These are phyloP conservation scores for Articulospora tetracladia DNA, from an alignment of 495 filamentous ascomycete species.

Conservation along the genomic window DNA sequence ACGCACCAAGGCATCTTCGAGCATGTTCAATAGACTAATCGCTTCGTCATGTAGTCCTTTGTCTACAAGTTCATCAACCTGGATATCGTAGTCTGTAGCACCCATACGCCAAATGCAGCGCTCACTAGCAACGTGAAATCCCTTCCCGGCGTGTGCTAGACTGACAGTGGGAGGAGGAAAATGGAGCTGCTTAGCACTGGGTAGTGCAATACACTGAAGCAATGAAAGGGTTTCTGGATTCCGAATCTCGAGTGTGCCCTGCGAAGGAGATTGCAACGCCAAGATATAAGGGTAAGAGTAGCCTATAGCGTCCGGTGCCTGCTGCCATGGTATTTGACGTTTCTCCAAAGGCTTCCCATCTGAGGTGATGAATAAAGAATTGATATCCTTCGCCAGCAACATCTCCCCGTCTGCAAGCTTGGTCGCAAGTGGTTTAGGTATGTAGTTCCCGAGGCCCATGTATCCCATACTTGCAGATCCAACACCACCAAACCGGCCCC, in stretches of 20 bases:
- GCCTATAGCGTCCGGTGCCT: constrained; percentile 83
- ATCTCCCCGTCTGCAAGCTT: constrained; percentile 78
- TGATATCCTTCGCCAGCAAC: constrained; percentile 90
- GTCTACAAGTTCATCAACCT: constrained; percentile 79
- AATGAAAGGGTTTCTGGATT: constrained; percentile 89
- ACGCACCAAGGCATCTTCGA: constrained; percentile 86
- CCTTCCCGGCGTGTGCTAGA: constrained; percentile 89
- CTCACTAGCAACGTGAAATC: constrained; percentile 86
- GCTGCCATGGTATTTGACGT: constrained; percentile 85
- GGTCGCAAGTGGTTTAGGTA: constrained; percentile 84
- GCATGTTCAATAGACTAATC: constrained; percentile 79
- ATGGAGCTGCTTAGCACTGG: constrained; percentile 76
- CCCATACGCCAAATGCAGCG: constrained; percentile 93
- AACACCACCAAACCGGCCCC: constrained; percentile 56
- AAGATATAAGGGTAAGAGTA: constrained; percentile 96
- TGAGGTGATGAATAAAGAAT: constrained; percentile 84
- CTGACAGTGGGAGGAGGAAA: constrained; percentile 94
- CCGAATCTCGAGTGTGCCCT: constrained; percentile 83
- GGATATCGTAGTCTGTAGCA: constrained; percentile 86
- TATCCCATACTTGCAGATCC: constrained; percentile 81
- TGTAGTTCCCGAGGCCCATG: constrained; percentile 86
- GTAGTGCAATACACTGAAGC: constrained; percentile 78
- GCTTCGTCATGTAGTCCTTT: constrained; percentile 84
- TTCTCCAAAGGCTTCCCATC: constrained; percentile 79
- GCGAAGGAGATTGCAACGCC: constrained; percentile 76